Percentiles rank a stretch among this genome's conserved stretches.
Evolutionary conservation across 768 basidiomycete genomes (phyloP).

Genomic region (Lactarius vividus): DNA sequence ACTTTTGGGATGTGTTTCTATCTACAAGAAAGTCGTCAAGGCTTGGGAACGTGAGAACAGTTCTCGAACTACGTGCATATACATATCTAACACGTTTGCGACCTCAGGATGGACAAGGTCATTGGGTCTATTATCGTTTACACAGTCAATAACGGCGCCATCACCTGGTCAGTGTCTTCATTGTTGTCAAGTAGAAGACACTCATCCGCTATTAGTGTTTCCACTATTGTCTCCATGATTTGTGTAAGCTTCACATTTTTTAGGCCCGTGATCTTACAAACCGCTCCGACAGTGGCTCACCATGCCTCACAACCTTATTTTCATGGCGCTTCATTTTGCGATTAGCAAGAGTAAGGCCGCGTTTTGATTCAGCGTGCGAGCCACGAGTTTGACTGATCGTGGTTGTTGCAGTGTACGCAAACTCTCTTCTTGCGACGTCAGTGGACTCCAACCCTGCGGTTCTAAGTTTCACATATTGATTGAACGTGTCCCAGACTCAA

Average conservation of each 20-base stretch:
- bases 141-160: slow-evolving; percentile 29
- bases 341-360: slow-evolving; percentile 26
- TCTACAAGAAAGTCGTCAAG: slow-evolving; percentile 26
- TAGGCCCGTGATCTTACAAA: neutral
- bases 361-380: neutral
- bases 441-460: neutral
- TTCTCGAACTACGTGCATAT: neutral
- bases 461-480: neutral
- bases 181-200: neutral
- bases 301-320: slow-evolving; percentile 25
- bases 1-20: slow-evolving; percentile 27
- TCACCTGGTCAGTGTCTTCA: slow-evolving; percentile 24
- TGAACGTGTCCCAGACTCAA: slow-evolving; percentile 19
- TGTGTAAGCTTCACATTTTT: slow-evolving; percentile 17
- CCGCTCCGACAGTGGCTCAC: slow-evolving; percentile 21
- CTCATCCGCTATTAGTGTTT: slow-evolving; percentile 14
- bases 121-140: slow-evolving; percentile 26
- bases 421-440: slow-evolving; percentile 28
- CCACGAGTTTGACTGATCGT: neutral
- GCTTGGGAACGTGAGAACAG: slow-evolving; percentile 25
- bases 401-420: slow-evolving; percentile 24
- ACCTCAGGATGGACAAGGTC: slow-evolving; percentile 26
- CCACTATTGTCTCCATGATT: slow-evolving; percentile 26
- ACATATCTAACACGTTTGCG: neutral
- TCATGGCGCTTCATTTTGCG: slow-evolving; percentile 28